These are phyloP conservation scores for Tuber microsphaerosporum DNA, from an alignment of 495 filamentous ascomycete species.

Conservation along the genomic window DNA sequence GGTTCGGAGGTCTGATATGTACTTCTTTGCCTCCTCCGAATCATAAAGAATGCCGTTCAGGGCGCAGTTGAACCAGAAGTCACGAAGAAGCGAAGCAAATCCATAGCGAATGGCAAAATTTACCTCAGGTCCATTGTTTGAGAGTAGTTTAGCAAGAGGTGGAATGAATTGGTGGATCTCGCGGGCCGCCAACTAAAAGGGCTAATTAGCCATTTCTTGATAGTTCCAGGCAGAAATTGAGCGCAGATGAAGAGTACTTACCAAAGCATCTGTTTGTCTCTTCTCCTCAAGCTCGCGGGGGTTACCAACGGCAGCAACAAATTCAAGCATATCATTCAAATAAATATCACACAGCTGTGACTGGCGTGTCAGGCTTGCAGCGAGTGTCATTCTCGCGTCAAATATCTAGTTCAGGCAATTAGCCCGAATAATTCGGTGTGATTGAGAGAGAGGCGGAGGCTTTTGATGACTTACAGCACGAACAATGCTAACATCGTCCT, in stretches of 20 bases:
- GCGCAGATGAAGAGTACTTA: constrained; percentile 17
- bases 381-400: constrained; percentile 70
- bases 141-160: constrained; percentile 67
- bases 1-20: constrained; percentile 63
- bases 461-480: constrained; percentile 53
- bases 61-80: constrained; percentile 95
- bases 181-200: constrained; percentile 67
- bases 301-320: constrained; percentile 84
- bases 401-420: constrained; percentile 49
- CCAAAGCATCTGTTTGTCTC: constrained; percentile 46
- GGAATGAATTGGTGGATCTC: constrained; percentile 79
- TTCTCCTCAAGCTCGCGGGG: constrained; percentile 46
- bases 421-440: background rate
- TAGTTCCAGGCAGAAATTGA: constrained; percentile 40
- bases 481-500: constrained; percentile 54
- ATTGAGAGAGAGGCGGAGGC: background rate
- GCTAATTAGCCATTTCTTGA: constrained; percentile 58
- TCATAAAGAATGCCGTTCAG: constrained; percentile 80
- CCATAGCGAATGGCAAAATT: constrained; percentile 37
- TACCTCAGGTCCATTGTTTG: constrained; percentile 29
- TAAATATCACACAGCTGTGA: constrained; percentile 72
- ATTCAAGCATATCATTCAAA: constrained; percentile 72
- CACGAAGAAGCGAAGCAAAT: constrained; percentile 61
- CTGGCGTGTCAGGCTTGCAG: constrained; percentile 56
- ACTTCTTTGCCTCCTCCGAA: constrained; percentile 59